Evolutionary conservation across 2,329 filamentous ascomycete genomes (phyloP), one percentile per base, ranked within the genome.

Genomic region (Pyricularia sp.): DNA sequence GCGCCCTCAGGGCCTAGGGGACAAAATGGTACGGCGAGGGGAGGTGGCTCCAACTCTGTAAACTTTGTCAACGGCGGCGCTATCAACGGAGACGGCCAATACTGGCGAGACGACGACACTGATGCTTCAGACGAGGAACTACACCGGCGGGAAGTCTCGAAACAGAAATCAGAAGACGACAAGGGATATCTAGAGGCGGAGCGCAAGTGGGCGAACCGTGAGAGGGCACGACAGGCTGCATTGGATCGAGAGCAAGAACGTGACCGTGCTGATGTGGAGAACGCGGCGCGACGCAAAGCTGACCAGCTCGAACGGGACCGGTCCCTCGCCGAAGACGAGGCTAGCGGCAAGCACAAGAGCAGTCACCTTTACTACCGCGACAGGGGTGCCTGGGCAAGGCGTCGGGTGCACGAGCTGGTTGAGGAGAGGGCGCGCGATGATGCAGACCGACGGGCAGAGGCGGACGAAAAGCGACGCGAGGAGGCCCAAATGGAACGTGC

Each of bases 91-190:
- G 80, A 83, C 78, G 10, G 84, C 83, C 33, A 82, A 87, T 68
- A 68, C 58, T 70, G 85, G 88, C 71, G 85, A 85, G 64, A 68
- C 14, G 92, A 97, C 67, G 92, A 97, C 65, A 92, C 92, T 9
- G 90, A 95, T 66, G 93, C 93, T 2, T 93, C 90, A 72, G 95
- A 99, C 74, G 89, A 90, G 14, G 94, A 98, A 77, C 83, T 98
- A 0, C 90, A 97, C 77, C 84, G 85, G 31, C 86, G 93, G 65
- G 87, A 90, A 23, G 80, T 88, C 71, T 86, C 87, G 28, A 94
- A 92, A 78, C 88, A 89, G 72, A 85, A 90, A 50, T 84, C 89
- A 0, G 93, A 97, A 26, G 85, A 88, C 0, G 92, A 97, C 65
- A 93, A 94, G 75, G 82, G 88, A 65, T 97, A 92, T 76, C 83